Percentiles rank a stretch among this genome's conserved stretches.
phyloP scores from a whole-genome alignment of 108 stramenopile species.

The Skeletonema costatum region DNA sequence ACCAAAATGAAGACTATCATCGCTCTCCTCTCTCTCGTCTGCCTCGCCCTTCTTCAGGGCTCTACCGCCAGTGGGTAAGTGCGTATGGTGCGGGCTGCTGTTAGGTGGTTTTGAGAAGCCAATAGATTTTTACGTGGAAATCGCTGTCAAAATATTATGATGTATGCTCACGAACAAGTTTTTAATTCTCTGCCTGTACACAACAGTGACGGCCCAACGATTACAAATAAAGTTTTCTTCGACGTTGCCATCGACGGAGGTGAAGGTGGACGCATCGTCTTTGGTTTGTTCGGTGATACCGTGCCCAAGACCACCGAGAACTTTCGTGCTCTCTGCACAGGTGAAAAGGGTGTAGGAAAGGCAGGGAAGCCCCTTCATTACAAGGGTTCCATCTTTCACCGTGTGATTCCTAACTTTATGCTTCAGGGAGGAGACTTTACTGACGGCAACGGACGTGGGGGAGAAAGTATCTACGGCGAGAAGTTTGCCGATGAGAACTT shows the following conservation, averaged over 20 bases:
- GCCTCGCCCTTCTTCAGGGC: slow-evolving; percentile 32
- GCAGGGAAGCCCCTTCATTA: slow-evolving; percentile 85
- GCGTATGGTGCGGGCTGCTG: background rate
- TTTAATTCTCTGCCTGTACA: background rate
- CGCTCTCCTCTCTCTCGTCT: slow-evolving; percentile 40
- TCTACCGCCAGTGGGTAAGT: slow-evolving; percentile 31
- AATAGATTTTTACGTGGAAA: background rate
- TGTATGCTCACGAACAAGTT: background rate
- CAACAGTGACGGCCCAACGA: slow-evolving; percentile 47
- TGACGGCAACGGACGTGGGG: slow-evolving; percentile 84
- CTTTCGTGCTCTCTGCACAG: slow-evolving; percentile 93
- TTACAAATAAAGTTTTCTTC: slow-evolving; percentile 91
- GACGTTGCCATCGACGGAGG: slow-evolving; percentile 72
- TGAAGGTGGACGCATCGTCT: slow-evolving; percentile 76
- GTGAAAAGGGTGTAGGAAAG: slow-evolving; percentile 88
- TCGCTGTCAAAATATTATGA: background rate
- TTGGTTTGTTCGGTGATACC: slow-evolving; percentile 91
- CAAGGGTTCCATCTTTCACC: slow-evolving; percentile 78
- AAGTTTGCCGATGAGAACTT: slow-evolving; percentile 98
- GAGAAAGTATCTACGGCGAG: slow-evolving; percentile 59
- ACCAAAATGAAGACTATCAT: slow-evolving; percentile 49
- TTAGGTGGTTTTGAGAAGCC: background rate
- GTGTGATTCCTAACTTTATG: slow-evolving; percentile 87
- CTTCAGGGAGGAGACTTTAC: slow-evolving; percentile 93
- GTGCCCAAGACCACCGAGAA: slow-evolving; percentile 95